Evolutionary conservation across 306 rosid genomes (phyloP).

Genomic region (Inga laurina): DNA sequence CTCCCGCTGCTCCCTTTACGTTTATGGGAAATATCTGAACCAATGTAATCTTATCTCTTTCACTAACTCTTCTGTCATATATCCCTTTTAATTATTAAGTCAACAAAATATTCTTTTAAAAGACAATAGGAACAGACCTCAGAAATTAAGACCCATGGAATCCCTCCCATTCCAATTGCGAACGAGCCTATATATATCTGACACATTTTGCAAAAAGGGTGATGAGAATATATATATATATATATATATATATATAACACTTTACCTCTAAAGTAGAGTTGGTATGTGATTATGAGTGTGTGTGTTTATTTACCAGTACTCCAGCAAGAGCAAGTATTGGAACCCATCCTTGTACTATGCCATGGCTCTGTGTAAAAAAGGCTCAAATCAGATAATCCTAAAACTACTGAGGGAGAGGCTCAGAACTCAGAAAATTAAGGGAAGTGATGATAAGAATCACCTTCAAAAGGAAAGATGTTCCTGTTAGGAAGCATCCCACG

Average conservation of each 20-base stretch:
- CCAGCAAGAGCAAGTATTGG: constrained; percentile 17
- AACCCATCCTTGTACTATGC: background rate
- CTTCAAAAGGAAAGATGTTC: constrained; percentile 41
- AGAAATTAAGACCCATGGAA: constrained; percentile 7
- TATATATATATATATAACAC: background rate
- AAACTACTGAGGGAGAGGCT: background rate
- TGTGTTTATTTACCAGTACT: background rate
- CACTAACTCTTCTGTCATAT: background rate
- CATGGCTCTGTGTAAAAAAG: background rate
- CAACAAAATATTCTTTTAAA: background rate
- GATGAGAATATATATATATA: background rate
- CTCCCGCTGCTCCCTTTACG: constrained; percentile 8
- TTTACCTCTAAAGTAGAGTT: background rate
- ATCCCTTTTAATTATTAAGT: background rate
- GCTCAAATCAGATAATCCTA: background rate
- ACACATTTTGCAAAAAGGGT: background rate
- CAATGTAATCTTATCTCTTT: background rate
- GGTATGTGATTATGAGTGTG: background rate
- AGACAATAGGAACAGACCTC: background rate
- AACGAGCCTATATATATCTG: constrained; percentile 5
- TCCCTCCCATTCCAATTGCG: constrained; percentile 14
- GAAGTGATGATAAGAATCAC: background rate
- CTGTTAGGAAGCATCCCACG: constrained; percentile 51
- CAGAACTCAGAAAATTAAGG: background rate
- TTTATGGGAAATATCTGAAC: constrained; percentile 10